Conservation (phyloP, 495 filamentous ascomycete species). For the Aspergillus funiculosus region DNA sequence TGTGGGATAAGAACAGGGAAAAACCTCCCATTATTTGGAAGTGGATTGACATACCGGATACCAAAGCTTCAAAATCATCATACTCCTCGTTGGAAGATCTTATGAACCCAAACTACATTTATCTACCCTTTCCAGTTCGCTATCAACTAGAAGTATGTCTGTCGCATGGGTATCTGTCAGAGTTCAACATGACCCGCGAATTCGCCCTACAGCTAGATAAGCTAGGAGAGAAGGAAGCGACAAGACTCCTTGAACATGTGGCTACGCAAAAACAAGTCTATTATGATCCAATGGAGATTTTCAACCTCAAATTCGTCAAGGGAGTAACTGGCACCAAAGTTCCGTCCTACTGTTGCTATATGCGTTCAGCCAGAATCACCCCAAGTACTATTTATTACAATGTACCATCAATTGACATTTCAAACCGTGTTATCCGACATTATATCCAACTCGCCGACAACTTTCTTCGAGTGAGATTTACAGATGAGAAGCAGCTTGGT, state of each 20-base stretch:
- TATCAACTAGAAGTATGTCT: constrained; percentile 94
- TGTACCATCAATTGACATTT: constrained; percentile 73
- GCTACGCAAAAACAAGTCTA: constrained; percentile 53
- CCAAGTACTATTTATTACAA: constrained; percentile 75
- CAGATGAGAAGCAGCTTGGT: constrained; percentile 67
- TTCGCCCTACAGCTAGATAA: constrained; percentile 59
- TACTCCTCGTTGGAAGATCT: constrained; percentile 30
- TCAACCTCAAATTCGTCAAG: constrained; percentile 46
- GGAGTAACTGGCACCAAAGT: constrained; percentile 48
- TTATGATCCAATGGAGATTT: constrained; percentile 70
- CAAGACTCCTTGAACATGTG: constrained; percentile 57
- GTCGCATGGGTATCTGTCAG: constrained; percentile 71
- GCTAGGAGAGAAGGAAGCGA: constrained; percentile 43
- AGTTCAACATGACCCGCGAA: constrained; percentile 59
- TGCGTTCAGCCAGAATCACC: constrained; percentile 72
- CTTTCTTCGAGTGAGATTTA: constrained; percentile 89
- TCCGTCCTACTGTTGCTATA: constrained; percentile 64
- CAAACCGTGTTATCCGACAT: constrained; percentile 78
- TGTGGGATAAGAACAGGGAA: constrained; percentile 10
- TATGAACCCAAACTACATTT: constrained; percentile 31
- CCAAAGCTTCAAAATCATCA: constrained; percentile 5
- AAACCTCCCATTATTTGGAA: constrained; percentile 44
- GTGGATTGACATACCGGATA: constrained; percentile 44
- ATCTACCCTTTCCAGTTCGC: constrained; percentile 64
- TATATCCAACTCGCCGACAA: constrained; percentile 63